Base-by-base conservation (phyloP, 1,284 basidiomycete genomes). In the Fereydounia khargensis region DNA sequence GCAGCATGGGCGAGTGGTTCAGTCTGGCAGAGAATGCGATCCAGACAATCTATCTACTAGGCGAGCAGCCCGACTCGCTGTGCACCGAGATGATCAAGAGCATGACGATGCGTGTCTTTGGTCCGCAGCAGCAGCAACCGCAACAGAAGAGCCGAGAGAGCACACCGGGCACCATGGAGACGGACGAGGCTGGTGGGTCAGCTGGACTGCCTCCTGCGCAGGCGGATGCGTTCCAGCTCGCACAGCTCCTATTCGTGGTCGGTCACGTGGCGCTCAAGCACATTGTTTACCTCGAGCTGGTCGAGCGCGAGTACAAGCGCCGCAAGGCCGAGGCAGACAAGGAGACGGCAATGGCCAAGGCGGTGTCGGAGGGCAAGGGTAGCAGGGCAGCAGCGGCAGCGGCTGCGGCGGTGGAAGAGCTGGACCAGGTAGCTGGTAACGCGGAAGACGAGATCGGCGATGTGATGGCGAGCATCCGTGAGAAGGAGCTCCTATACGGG, bases 371-470 rank as follows among this genome's bases (percentile, higher is more conserved):
- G 21, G 69, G 65, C 39, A 61, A 63, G 27, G 63, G 61, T 9
- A 55, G 45, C 22, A 67, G 67, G 32, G 62, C 61, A 17, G 62
- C 66, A 19, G 56, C 46, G n/a, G 52, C 51, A 11, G 58, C 47
- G 5, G 59, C 49, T n/a, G 86, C 89, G 87, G 68, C 46, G 20
- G 48, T 47, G 13, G 55, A 54, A 21, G 74, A 97, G 71, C 83
- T 98, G 0, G 94, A 98, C 60, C 91, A 95, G 67, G 94, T 98
- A 2, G 90, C 89, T 1, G 94, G 95, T 3, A 96, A 94, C 66
- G 92, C 91, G 17, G 94, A 99, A 76, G 94, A 98, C 75, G 94
- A 98, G 71, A 94, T 97, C 63, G 94, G 91, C 14, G 95, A 98
- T 51, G 82, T 87, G 5, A 88, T 98, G 34, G 84, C 85, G 2